Percentiles rank a stretch among this genome's conserved stretches.
Evolutionary conservation across 345 rosid genomes (phyloP).

Genomic region (Capsella bursapastoris): DNA sequence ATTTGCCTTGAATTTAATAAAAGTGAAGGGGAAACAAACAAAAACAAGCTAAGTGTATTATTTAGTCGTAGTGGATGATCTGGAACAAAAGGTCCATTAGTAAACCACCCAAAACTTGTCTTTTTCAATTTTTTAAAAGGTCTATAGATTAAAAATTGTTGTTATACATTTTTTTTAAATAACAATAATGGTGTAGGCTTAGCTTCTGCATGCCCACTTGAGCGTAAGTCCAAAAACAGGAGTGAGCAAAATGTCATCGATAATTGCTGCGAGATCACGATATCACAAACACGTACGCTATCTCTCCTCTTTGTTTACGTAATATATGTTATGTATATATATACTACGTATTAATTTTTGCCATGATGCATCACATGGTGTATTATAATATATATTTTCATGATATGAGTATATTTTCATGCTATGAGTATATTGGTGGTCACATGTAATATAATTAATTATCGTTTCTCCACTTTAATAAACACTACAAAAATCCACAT

Average conservation of each 20-base stretch:
- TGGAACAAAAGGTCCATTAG: constrained; percentile 46
- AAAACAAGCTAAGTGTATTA: neutral
- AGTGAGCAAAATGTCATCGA: constrained; percentile 38
- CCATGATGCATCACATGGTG: constrained; percentile 42
- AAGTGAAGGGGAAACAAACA: neutral
- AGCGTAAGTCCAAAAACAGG: constrained; percentile 36
- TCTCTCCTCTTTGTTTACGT: neutral
- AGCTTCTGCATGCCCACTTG: constrained; percentile 40
- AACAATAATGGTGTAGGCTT: neutral
- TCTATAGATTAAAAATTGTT: constrained; percentile 5
- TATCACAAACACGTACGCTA: constrained; percentile 30
- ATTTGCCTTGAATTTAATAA: constrained; percentile 4
- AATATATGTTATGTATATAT: neutral
- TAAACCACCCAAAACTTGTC: constrained; percentile 47
- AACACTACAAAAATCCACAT: neutral
- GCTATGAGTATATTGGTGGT: constrained; percentile 15
- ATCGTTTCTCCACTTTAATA: neutral
- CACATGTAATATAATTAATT: constrained; percentile 7
- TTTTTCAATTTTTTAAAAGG: constrained; percentile 26
- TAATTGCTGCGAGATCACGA: constrained; percentile 39
- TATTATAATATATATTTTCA: neutral
- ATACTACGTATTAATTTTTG: constrained; percentile 12
- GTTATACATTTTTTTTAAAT: neutral
- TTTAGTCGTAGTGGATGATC: constrained; percentile 17
- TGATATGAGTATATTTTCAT: neutral